These are phyloP conservation scores for Ceratocystis cubensis DNA, from an alignment of 2,329 filamentous ascomycete species.

Conservation along the genomic window DNA sequence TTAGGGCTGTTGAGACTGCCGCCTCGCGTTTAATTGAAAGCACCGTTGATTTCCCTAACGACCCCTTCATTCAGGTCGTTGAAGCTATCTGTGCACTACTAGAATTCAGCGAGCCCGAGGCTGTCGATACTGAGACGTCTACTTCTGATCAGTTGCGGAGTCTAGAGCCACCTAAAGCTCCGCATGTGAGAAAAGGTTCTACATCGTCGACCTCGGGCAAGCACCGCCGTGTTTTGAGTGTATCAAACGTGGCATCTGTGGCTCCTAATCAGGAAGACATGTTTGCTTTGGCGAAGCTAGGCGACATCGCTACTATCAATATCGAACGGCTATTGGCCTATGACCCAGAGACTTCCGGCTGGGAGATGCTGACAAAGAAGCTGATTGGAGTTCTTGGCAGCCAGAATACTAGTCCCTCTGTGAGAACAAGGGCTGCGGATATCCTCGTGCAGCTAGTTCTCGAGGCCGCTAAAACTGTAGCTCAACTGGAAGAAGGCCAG, in stretches of 20 bases:
- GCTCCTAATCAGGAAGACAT: constrained; percentile 49
- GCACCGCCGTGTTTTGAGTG: constrained; percentile 37
- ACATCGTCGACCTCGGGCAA: constrained; percentile 31
- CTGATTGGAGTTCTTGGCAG: constrained; percentile 41
- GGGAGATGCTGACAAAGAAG: constrained; percentile 52
- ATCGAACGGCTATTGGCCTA: constrained; percentile 60
- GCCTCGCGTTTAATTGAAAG: constrained; percentile 80
- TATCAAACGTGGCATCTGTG: constrained; percentile 34
- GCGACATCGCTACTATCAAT: constrained; percentile 61
- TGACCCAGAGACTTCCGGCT: constrained; percentile 57
- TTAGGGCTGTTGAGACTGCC: constrained; percentile 78
- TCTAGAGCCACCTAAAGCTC: constrained; percentile 15
- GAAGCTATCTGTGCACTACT: constrained; percentile 62
- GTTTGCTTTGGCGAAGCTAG: constrained; percentile 60
- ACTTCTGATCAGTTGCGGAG: constrained; percentile 16
- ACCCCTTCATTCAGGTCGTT: constrained; percentile 66
- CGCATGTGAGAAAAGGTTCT: constrained; percentile 26
- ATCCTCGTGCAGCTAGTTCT: constrained; percentile 48
- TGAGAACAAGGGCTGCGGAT: constrained; percentile 49
- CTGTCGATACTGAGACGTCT: constrained; percentile 7
- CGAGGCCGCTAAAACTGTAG: constrained; percentile 45
- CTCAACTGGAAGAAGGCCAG: constrained; percentile 37
- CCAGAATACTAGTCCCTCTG: constrained; percentile 36
- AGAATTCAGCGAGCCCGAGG: constrained; percentile 27
- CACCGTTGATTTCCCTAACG: constrained; percentile 78